Base-by-base conservation (phyloP, 148 eudicot genomes). In the Cornus controversa region DNA sequence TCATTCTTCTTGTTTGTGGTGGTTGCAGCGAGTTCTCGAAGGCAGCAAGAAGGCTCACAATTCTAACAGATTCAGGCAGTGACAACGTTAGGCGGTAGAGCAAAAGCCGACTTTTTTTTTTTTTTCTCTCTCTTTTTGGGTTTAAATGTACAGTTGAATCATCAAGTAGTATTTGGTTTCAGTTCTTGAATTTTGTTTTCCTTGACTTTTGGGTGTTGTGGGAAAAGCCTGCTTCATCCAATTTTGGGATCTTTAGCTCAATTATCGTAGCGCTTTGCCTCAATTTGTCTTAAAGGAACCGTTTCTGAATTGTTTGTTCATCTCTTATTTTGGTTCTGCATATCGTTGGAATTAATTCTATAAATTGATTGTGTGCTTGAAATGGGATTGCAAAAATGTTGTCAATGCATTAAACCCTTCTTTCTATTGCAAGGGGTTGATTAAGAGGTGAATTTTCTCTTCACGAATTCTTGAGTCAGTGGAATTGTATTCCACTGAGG, bases 1-100 rank as follows among this genome's bases (percentile, higher is more conserved):
- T 76, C 65, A 18, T 1, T 40, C 45, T 40, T 67, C 25, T n/a
- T 25, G n/a, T 69, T 69, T n/a, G 66, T 23, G 67, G 45, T 63
- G 23, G 31, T 40, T 82, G 82, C 88, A 89, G 92, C 73, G 85
- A 82, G 63, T 86, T 89, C 34, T 37, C 70, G 60, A 89, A 73
- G 86, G 77, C 80, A 0, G 89, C 86, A 62, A 82, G 72, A 74
- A 85, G 83, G 85, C 69, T 84, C 53, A 89, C 84, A 25, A 79
- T 84, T 66, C 68, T 86, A 40, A 69, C 36, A 68, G 88, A 83
- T 70, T 80, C 82, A 0, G 80, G 89, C 76, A 83, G 89, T 26
- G 78, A 80, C 73, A 84, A 82, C 78, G 53, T 70, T 29, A 81
- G 78, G 58, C 75, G 76, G 62, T 81, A 67, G 81, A 71, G 76